phyloP scores from a whole-genome alignment of 345 rosid genomes.

The Populus deltoides region DNA sequence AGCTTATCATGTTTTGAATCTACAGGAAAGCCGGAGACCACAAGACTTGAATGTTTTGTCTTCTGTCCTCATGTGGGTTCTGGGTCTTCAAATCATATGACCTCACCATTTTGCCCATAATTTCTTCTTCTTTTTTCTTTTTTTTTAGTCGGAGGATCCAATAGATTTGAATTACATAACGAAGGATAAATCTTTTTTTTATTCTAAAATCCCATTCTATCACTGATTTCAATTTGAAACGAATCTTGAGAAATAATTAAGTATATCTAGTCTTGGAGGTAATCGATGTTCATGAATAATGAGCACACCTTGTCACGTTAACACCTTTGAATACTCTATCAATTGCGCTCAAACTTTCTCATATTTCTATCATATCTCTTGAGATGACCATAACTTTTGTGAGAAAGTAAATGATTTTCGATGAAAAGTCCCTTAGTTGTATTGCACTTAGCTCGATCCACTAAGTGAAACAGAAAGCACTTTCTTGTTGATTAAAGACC shows the following conservation, averaged over 20 bases:
- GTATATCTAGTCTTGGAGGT: background rate
- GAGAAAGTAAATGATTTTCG: too few relatives aligned
- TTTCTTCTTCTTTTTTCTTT: background rate
- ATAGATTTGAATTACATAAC: background rate
- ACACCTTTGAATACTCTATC: background rate
- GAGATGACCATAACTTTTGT: too few relatives aligned
- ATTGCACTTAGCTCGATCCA: background rate
- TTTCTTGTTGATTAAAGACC: background rate
- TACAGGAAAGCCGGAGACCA: background rate
- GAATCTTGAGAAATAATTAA: background rate
- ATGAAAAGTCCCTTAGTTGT: background rate
- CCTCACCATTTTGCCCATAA: background rate
- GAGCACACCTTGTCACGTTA: background rate
- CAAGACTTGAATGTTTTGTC: background rate
- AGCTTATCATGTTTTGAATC: background rate
- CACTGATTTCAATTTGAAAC: too few relatives aligned
- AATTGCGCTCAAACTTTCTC: background rate
- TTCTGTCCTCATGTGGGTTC: background rate
- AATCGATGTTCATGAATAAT: too few relatives aligned
- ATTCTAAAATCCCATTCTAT: background rate
- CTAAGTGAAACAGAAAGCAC: background rate
- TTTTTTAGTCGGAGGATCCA: background rate
- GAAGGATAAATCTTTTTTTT: background rate
- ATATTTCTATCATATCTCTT: too few relatives aligned
- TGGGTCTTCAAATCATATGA: background rate